phyloP scores from a whole-genome alignment of 1,284 basidiomycete genomes.

The Ceratobasidium sp. region DNA sequence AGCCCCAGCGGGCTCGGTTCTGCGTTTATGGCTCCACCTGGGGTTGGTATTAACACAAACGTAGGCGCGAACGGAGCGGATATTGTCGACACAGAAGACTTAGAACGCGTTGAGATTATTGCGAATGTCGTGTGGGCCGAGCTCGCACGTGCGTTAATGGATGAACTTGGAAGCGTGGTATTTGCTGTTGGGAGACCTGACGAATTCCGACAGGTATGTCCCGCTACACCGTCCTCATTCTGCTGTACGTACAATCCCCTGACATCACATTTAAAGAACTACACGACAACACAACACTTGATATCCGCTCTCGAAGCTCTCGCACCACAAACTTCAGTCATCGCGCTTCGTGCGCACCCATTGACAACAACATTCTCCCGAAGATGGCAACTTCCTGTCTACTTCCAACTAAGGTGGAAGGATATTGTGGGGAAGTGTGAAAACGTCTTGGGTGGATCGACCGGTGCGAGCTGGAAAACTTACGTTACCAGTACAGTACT shows the following conservation, averaged over 20 bases:
- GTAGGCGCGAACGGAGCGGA: slow-evolving; percentile 11
- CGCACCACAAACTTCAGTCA: slow-evolving; percentile 82
- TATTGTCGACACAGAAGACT: slow-evolving; percentile 45
- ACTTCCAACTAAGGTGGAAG: slow-evolving; percentile 98
- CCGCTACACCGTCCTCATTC: not conserved
- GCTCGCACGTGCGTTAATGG: slow-evolving; percentile 81
- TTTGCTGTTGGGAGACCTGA: slow-evolving; percentile 93
- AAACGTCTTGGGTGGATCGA: slow-evolving; percentile 64
- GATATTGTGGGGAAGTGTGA: slow-evolving; percentile 88
- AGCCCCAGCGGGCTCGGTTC: slow-evolving; percentile 41
- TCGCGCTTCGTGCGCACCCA: slow-evolving; percentile 78
- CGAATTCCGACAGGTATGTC: slow-evolving; percentile 85
- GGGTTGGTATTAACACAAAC: not conserved
- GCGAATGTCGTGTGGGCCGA: slow-evolving; percentile 91
- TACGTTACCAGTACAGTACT: not conserved
- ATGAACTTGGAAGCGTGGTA: slow-evolving; percentile 83
- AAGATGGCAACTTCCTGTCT: slow-evolving; percentile 96
- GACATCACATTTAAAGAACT: slow-evolving; percentile 68
- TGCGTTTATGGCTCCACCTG: not conserved
- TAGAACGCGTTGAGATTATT: slow-evolving; percentile 81
- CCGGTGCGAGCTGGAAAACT: slow-evolving; percentile 4
- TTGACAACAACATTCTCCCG: slow-evolving; percentile 81
- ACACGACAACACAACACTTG: slow-evolving; percentile 87
- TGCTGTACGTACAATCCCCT: not conserved
- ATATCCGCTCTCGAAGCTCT: slow-evolving; percentile 86